Conservation (phyloP, 805 yeast species). For the Metschnikowia anglica region DNA sequence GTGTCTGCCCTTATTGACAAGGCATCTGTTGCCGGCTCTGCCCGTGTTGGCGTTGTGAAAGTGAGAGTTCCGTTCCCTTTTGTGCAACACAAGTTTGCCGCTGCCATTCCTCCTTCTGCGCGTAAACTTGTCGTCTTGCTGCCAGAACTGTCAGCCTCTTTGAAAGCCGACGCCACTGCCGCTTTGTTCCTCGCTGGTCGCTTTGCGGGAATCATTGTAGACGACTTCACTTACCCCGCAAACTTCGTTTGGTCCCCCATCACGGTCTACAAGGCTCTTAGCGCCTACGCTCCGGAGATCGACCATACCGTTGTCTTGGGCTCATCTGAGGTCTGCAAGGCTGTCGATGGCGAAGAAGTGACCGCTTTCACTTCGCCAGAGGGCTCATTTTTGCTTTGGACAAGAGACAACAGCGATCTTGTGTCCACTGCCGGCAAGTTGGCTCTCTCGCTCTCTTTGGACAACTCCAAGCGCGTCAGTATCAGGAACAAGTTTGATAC, state of each 20-base stretch:
- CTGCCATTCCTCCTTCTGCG: constrained; percentile 56
- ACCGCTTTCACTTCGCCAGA: constrained; percentile 44
- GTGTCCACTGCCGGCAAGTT: constrained; percentile 59
- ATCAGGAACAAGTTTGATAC: constrained; percentile 73
- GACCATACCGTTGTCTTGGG: constrained; percentile 30
- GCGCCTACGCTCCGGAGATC: constrained; percentile 38
- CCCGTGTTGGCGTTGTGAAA: constrained; percentile 60
- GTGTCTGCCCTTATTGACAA: constrained; percentile 46
- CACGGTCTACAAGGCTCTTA: constrained; percentile 50
- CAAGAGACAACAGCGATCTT: constrained; percentile 60
- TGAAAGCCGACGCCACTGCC: constrained; percentile 73
- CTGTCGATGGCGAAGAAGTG: constrained; percentile 9
- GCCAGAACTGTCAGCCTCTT: constrained; percentile 46
- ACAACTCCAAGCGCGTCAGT: constrained; percentile 49
- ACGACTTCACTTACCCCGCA: constrained; percentile 53
- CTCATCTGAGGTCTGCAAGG: constrained; percentile 16
- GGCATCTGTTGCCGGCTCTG: constrained; percentile 28
- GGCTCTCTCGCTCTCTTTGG: constrained; percentile 68
- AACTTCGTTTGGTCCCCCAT: constrained; percentile 56
- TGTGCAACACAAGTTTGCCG: constrained; percentile 57
- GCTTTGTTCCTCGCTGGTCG: constrained; percentile 57
- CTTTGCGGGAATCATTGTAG: constrained; percentile 39
- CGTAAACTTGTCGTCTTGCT: constrained; percentile 66
- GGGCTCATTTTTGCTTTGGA: constrained; percentile 59
- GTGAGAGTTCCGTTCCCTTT: constrained; percentile 82